Conservation (phyloP, 257 asterid species). For the Oldenlandia corymbosa region DNA sequence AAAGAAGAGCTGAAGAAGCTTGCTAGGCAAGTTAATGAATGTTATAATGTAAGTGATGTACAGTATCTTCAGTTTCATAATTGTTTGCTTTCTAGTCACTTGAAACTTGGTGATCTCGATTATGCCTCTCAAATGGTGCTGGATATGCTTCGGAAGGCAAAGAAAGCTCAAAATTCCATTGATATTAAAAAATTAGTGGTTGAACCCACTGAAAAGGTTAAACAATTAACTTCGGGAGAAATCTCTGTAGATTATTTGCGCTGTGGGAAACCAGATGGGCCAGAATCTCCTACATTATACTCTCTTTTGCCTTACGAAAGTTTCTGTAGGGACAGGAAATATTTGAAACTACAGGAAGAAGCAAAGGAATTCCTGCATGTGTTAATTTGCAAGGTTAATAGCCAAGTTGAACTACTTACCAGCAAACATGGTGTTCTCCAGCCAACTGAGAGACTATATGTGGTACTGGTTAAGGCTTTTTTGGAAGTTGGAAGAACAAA, state of each 20-base stretch:
- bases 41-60: conserved; percentile 41
- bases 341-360: conserved; percentile 50
- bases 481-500: conserved; percentile 59
- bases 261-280: conserved; percentile 20
- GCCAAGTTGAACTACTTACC: conserved; percentile 64
- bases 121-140: conserved; percentile 75
- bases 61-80: conserved; percentile 77
- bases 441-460: conserved; percentile 74
- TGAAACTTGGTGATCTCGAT: conserved; percentile 76
- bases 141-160: conserved; percentile 83
- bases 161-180: conserved; percentile 61
- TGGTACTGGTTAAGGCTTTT: conserved; percentile 69
- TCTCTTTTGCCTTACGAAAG: conserved; percentile 39
- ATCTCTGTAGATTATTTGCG: conserved; percentile 20
- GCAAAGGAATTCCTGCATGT: conserved; percentile 51
- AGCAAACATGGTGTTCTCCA: conserved; percentile 74
- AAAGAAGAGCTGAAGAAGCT: conserved; percentile 78
- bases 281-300: conserved; percentile 13
- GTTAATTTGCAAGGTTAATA: conserved; percentile 50
- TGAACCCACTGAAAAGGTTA: conserved; percentile 28
- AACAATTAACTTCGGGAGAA: conserved; percentile 18
- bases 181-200: conserved; percentile 50
- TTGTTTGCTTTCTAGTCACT: conserved; percentile 74
- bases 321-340: conserved; percentile 56
- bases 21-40: conserved; percentile 73